phyloP scores from a whole-genome alignment of 768 basidiomycete species.

The Mycena belliarum region DNA sequence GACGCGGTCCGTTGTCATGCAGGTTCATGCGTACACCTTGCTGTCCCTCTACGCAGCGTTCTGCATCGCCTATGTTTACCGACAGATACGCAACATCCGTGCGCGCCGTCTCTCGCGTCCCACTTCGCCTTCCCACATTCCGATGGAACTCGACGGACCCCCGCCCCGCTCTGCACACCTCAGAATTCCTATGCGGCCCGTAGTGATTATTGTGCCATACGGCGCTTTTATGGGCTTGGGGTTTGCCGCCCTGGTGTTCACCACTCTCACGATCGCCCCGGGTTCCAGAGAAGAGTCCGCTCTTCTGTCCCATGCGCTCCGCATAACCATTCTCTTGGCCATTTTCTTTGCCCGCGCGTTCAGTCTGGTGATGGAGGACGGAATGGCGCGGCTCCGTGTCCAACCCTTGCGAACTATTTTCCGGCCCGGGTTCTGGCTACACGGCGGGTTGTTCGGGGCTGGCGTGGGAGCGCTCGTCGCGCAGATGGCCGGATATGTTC shows the following conservation, averaged over 20 bases:
- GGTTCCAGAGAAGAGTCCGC: constrained; percentile 1
- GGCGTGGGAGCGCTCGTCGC: constrained; percentile 9
- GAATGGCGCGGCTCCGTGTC: constrained; percentile 4
- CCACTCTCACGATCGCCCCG: constrained; percentile 18
- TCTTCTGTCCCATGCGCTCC: constrained; percentile 10
- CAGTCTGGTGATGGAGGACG: constrained; percentile 22
- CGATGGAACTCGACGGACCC: constrained; percentile 16
- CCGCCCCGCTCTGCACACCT: constrained; percentile 15
- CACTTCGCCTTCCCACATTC: constrained; percentile 15
- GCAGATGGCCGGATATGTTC: constrained; percentile 2
- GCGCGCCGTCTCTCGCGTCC: constrained; percentile 9
- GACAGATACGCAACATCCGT: constrained; percentile 12
- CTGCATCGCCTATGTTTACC: constrained; percentile 17
- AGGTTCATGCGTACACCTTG: constrained; percentile 8
- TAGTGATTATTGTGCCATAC: constrained; percentile 21
- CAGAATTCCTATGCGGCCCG: constrained; percentile 11
- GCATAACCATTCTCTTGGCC: constrained; percentile 15
- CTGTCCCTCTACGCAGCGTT: constrained; percentile 15
- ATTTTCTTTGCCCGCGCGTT: constrained; percentile 20
- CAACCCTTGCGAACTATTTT: constrained; percentile 19
- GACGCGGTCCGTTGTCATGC: constrained; percentile 9
- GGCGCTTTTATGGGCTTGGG: constrained; percentile 21
- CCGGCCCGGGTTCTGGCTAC: constrained; percentile 25
- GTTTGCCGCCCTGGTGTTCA: constrained; percentile 18
- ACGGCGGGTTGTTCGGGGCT: constrained; percentile 21